These are phyloP conservation scores for Zasmidium angulare DNA, from an alignment of 2,329 filamentous ascomycete species.

Conservation along the genomic window DNA sequence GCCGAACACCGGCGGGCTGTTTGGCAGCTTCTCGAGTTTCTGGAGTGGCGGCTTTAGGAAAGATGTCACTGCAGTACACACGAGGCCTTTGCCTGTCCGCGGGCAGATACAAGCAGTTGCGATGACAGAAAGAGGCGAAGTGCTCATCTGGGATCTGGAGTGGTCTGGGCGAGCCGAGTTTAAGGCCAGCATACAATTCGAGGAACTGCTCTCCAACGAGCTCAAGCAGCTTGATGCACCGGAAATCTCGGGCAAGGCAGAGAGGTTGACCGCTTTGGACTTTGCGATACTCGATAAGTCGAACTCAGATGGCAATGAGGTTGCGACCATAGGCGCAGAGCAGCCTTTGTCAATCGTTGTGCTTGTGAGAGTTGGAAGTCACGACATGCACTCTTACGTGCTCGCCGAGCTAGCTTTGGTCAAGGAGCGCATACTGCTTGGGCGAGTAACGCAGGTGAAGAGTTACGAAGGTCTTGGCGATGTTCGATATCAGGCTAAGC, in stretches of 20 bases:
- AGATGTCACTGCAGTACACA: conserved; percentile 76
- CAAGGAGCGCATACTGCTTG: conserved; percentile 47
- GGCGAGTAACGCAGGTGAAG: conserved; percentile 46
- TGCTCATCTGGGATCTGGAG: conserved; percentile 86
- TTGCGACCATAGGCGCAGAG: conserved; percentile 24
- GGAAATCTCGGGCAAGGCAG: conserved; percentile 39
- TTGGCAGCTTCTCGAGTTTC: conserved; percentile 77
- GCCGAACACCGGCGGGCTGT: conserved; percentile 62
- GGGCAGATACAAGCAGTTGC: conserved; percentile 85
- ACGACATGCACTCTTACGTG: conserved; percentile 60
- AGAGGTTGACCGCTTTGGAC: conserved; percentile 60
- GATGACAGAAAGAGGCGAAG: conserved; percentile 70
- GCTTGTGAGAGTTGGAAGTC: conserved; percentile 29
- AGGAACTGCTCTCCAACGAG: conserved; percentile 62
- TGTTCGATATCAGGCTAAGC: conserved; percentile 33
- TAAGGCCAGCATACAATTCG: conserved; percentile 69
- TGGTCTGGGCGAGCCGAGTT: conserved; percentile 81
- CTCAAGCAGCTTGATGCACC: conserved; percentile 57
- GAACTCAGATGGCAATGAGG: conserved; percentile 20
- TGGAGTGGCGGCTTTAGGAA: conserved; percentile 69
- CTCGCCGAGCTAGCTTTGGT: conserved; percentile 68
- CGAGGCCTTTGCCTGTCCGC: conserved; percentile 68
- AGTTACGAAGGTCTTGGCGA: conserved; percentile 45
- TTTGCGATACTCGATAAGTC: conserved; percentile 63
- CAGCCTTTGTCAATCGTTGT: conserved; percentile 31